A percentile compares a stretch with the other conserved stretches of the same genome.
These are phyloP conservation scores for Reticulascus tulasneorum DNA, from an alignment of 2,329 filamentous ascomycete genomes.

Conservation along the genomic window DNA sequence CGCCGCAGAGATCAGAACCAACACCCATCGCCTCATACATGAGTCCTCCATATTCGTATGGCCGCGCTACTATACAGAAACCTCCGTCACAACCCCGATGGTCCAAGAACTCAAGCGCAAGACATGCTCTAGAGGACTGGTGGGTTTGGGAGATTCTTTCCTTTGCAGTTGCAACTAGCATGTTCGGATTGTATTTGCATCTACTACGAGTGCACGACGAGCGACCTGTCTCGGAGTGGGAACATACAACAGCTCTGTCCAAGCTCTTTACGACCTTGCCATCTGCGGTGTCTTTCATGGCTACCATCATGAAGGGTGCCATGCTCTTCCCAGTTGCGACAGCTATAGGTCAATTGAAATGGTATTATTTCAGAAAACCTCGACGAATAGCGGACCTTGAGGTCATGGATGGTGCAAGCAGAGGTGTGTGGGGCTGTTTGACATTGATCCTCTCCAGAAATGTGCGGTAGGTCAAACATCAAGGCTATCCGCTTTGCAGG, in stretches of 20 bases:
- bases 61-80: too few species aligned
- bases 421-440: not conserved
- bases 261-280: not conserved
- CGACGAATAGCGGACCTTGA: not conserved
- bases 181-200: not conserved
- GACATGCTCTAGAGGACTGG: conserved; percentile 2
- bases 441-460: not conserved
- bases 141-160: not conserved
- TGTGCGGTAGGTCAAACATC: not conserved
- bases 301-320: conserved; percentile 1
- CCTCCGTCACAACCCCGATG: too few species aligned
- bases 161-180: not conserved
- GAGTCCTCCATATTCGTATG: too few species aligned
- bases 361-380: not conserved
- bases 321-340: not conserved
- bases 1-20: too few species aligned
- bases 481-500: too few species aligned
- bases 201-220: not conserved
- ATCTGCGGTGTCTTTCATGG: not conserved
- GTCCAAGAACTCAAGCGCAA: too few species aligned
- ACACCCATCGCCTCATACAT: too few species aligned
- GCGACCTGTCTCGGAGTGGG: not conserved
- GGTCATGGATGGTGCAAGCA: not conserved
- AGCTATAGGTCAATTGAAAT: conserved; percentile 2
- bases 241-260: not conserved